These are phyloP conservation scores for Cryptomeria japonica DNA, from an alignment of 75 land plant genomes.

Conservation along the genomic window DNA sequence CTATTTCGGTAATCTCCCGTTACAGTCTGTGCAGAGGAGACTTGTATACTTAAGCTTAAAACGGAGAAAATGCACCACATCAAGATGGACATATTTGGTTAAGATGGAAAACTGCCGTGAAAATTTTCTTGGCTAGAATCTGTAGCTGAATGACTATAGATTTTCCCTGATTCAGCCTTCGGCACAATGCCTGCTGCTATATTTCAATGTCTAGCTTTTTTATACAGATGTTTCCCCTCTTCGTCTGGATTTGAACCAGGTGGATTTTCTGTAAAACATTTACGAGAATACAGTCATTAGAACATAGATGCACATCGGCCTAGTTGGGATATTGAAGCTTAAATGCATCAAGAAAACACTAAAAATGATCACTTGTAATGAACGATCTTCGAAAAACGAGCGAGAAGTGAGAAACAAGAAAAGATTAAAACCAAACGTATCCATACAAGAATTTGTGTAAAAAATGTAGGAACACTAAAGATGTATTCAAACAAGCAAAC, in stretches of 20 bases:
- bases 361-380: not conserved
- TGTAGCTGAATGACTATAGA: not conserved
- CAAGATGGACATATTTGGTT: not conserved
- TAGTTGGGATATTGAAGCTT: not conserved
- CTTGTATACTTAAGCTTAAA: not conserved
- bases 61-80: slow-evolving; percentile 4
- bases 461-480: not conserved
- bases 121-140: not conserved
- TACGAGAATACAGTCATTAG: not conserved
- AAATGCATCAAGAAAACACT: not conserved
- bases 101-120: not conserved
- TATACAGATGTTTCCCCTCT: not conserved
- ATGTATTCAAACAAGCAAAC: not conserved
- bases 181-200: not conserved
- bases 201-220: not conserved
- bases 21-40: not conserved
- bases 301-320: not conserved
- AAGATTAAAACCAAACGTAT: not conserved
- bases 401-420: no score
- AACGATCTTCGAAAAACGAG: not conserved
- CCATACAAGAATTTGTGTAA: not conserved
- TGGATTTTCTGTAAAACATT: not conserved
- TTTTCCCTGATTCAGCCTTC: not conserved
- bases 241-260: not conserved
- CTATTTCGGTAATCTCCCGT: not conserved